Evolutionary conservation across 139 green algal genomes (phyloP), one percentile per base, ranked within the genome.

Genomic region (Astrephomene gubernaculifera): DNA sequence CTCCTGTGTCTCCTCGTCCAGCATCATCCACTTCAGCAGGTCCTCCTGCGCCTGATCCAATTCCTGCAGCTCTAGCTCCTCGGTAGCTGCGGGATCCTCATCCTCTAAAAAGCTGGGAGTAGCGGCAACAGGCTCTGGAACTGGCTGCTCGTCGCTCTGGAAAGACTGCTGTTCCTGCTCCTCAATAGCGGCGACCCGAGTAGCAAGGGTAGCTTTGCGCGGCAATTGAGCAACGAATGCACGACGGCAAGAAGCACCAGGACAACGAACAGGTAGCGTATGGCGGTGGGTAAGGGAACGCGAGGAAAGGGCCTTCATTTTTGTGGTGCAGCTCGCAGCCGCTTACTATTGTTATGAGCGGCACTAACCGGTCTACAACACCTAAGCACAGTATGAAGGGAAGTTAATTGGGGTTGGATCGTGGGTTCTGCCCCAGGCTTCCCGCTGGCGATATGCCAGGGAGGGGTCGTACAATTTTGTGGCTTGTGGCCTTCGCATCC

Each of bases 11-110:
- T 89, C 86, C 68, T 89, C 87, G 43, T 86, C 79, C 65, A 87
- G 65, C 33, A 89, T 80, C 90, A 93, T 93, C 90, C 90, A 93
- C 36, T 82, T 87, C 41, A 93, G 87, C 43, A 93, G 67, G 82
- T 90, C 73, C 75, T 91, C 90, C 90, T 93, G 90, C 27, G 87
- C 90, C 53, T 78, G 49, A 60, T 93, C 90, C 44, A 93, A 87
- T 85, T 93, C 85, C 65, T 88, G 74, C 52, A 93, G 84, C 76
- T 89, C 76, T 33, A 87, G 43, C 64, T 91, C 82, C 69, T 81
- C 76, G 3, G 54, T 43, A 52, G 70, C 75, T 38, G 68, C 71
- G n/a, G 79, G 79, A 27, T 86, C 79, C 79, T 69, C 65, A 61
- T 78, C 45, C 5, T n/a, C n/a, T n/a, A 86, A 35, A 19, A 79